Evolutionary conservation across 148 eudicot genomes (phyloP), one percentile per base, ranked within the genome.

Genomic region (Vaccinium corymbosum): DNA sequence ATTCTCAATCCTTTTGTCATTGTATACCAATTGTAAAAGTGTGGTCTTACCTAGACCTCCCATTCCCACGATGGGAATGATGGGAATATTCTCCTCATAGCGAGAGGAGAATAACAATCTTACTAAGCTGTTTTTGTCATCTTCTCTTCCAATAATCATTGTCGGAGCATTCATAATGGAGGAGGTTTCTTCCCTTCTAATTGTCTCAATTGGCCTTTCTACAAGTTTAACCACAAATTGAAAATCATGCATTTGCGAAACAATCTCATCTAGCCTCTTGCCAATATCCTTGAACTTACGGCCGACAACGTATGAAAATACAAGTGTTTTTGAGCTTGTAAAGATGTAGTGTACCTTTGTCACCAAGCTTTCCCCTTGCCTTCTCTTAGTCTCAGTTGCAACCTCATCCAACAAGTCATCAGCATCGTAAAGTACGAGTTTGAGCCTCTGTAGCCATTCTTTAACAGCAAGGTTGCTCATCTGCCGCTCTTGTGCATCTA

Each of bases 41-140:
- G 80, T 62, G 1, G 85, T 86, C 27, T 88, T 86, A 15, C 88
- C 90, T 27, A 88, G 55, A 16, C 90, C 90, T 16, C 88, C 87
- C 6, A 86, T 10, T 11, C 90, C 90, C 49, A 84, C 74, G 1
- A 88, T 68, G 7, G 88, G 87, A 46, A 86, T 27, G 6, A 86
- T 83, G 4, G 76, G 35, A 16, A 80, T 20, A 38, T 52, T 8
- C 15, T 9, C 27, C 35, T 55, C 68, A 53, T 64, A 11, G 17
- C 20, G 15, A 10, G 48, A 3, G 13, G 77, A 25, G 8, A 16
- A 3, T 27, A 87, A 2, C 11, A 22, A 42, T 15, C 20, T 35
- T 16, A 83, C 20, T 13, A 89, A 77, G 3, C 29, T 32, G 1
- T 71, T 38, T 50, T 85, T 87, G 56, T 82, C 87, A 16, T 55